These are phyloP conservation scores for Chaetothyriales sp. DNA, from an alignment of 2,329 filamentous ascomycete species.

Conservation along the genomic window DNA sequence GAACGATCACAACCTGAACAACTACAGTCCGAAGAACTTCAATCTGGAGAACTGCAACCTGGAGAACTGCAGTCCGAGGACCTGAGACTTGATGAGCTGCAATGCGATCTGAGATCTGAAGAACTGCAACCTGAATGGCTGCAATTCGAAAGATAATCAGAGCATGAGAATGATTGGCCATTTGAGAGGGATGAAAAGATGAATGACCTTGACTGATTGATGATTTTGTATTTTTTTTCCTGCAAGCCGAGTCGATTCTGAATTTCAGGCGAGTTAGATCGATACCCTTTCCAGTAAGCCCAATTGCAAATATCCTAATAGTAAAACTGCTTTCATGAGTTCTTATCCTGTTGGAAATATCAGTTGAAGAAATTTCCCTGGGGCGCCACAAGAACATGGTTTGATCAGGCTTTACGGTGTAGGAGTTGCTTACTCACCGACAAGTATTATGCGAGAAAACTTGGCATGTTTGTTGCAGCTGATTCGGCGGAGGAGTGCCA, in stretches of 20 bases:
- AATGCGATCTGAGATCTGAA: neutral
- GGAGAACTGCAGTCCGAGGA: neutral
- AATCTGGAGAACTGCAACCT: no score
- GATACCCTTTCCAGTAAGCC: neutral
- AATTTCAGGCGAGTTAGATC: neutral
- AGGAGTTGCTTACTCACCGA: no score
- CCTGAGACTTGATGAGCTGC: neutral
- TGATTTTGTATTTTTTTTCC: neutral
- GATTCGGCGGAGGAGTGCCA: slow-evolving; percentile 1
- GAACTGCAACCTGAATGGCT: neutral
- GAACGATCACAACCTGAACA: no score
- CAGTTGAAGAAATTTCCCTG: no score
- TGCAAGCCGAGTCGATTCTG: neutral
- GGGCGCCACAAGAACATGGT: no score
- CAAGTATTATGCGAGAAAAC: no score
- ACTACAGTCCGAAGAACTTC: no score
- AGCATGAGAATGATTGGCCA: neutral
- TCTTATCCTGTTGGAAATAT: no score
- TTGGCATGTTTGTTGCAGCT: no score
- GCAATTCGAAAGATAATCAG: neutral
- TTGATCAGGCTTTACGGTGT: no score
- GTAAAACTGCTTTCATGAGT: neutral
- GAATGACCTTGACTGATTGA: neutral
- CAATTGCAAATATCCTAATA: neutral
- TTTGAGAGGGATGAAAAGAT: neutral